Evolutionary conservation across 2,329 filamentous ascomycete genomes (phyloP), one percentile per base, ranked within the genome.

Genomic region (Didymosphaeria variabile): DNA sequence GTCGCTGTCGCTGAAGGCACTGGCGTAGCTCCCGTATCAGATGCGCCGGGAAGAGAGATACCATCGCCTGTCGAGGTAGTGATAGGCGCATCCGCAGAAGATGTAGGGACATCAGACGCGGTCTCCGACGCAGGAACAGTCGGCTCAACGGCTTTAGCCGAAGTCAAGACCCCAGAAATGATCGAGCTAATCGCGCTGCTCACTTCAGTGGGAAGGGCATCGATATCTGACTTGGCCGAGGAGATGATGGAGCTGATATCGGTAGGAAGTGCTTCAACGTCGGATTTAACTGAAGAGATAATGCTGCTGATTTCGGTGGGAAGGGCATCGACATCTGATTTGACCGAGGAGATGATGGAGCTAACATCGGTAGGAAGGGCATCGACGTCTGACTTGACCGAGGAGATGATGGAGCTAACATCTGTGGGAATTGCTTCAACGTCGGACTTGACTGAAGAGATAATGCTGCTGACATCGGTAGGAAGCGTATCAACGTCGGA

Each of bases 11-110:
- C 21, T 13, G 56, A 44, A 49, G 56, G 19, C 8, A 29, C 46
- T 19, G 21, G 49, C 6, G 36, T 34, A 38, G 38, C 40, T n/a
- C 55, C 57, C n/a, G 63, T 65, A 17, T 52, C 60, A 26, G 60
- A 59, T 38, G 51, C 63, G 15, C 58, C 57, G 21, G 60, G 36
- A 29, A 63, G 31, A n/a, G 60, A 59, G 13, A 61, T 52, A 23
- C 53, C 62, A 57, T 52, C 55, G 1, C 19, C 17, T 44, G 31
- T 46, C 21, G 40, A 45, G 49, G 36, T 50, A 29, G 44, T 29
- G 36, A 40, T 7, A 26, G 38, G 29, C n/a, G 31, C 26, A 9
- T 44, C 51, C 17, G 31, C 23, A 15, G 44, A 49, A 26, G 38
- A 13, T 2, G 40, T 32, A 23, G 45, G 34, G 8, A 42, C 26